Percentiles rank a stretch among this genome's conserved stretches.
phyloP scores from a whole-genome alignment of 2,329 filamentous ascomycete species.

The Alternaria sp. region DNA sequence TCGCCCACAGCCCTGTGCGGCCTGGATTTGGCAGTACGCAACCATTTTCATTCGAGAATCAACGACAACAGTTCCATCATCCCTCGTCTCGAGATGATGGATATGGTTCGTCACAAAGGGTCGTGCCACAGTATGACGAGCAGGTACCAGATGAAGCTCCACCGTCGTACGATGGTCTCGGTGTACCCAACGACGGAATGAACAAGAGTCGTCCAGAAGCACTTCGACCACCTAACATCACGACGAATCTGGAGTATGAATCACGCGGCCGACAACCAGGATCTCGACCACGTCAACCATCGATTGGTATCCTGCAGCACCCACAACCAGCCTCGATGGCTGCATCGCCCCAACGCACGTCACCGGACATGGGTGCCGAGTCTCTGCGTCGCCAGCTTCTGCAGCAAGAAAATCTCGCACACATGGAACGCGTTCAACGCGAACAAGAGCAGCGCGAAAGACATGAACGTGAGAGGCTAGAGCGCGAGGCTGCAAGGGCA shows the following conservation, averaged over 20 bases:
- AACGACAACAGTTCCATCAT: slow-evolving; percentile 23
- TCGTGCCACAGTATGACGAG: slow-evolving; percentile 32
- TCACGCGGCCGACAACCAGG: slow-evolving; percentile 29
- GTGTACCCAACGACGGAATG: slow-evolving; percentile 41
- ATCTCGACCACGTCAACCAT: slow-evolving; percentile 42
- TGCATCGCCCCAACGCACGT: slow-evolving; percentile 48
- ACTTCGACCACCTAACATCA: slow-evolving; percentile 42
- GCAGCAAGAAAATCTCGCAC: slow-evolving; percentile 45
- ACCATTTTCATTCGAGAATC: slow-evolving; percentile 17
- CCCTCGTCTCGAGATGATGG: slow-evolving; percentile 16
- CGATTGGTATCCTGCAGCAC: slow-evolving; percentile 47
- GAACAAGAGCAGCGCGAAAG: slow-evolving; percentile 40
- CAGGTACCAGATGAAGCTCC: slow-evolving; percentile 42
- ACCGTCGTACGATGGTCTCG: slow-evolving; percentile 46
- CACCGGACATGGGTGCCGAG: slow-evolving; percentile 49
- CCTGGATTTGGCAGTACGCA: slow-evolving; percentile 17
- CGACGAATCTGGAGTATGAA: slow-evolving; percentile 26
- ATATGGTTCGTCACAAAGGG: slow-evolving; percentile 13
- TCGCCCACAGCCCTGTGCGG: slow-evolving; percentile 35
- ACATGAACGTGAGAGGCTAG: slow-evolving; percentile 35
- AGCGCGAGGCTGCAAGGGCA: slow-evolving; percentile 42
- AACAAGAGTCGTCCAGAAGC: slow-evolving; percentile 42
- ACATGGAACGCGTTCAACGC: slow-evolving; percentile 42
- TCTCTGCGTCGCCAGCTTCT: slow-evolving; percentile 47
- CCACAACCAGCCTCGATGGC: slow-evolving; percentile 52